Evolutionary conservation across 2,329 filamentous ascomycete species (phyloP).

Genomic region (Neoascochyta sp.): DNA sequence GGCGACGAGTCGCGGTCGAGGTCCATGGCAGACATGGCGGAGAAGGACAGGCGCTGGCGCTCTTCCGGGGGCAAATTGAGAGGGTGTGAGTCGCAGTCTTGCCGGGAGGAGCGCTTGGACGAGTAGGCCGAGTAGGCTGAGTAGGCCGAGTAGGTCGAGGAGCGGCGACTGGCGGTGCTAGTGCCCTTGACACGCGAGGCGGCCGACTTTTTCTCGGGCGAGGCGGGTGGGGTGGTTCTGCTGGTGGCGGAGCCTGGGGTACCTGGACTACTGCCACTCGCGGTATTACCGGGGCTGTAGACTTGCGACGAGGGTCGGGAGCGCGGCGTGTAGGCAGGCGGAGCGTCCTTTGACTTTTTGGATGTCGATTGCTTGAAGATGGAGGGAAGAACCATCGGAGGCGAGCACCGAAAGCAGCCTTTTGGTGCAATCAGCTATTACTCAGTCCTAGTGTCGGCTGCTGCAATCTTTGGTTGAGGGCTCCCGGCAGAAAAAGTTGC

Average conservation of each 20-base stretch:
- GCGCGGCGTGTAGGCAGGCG: too few relatives aligned
- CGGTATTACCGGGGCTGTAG: too few relatives aligned
- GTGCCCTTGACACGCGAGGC: slow-evolving; percentile 27
- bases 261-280: too few relatives aligned
- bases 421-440: slow-evolving; percentile 25
- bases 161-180: slow-evolving; percentile 23
- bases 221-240: slow-evolving; percentile 34
- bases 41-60: slow-evolving; percentile 70
- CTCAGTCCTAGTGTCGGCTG: slow-evolving; percentile 28
- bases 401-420: slow-evolving; percentile 20
- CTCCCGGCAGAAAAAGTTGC: slow-evolving; percentile 25
- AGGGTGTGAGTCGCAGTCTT: slow-evolving; percentile 75
- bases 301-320: too few relatives aligned
- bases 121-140: too few relatives aligned
- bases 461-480: slow-evolving; percentile 29
- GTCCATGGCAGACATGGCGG: slow-evolving; percentile 59
- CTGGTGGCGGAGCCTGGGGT: slow-evolving; percentile 10
- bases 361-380: slow-evolving; percentile 36
- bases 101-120: slow-evolving; percentile 38
- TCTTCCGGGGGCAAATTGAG: slow-evolving; percentile 88
- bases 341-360: slow-evolving; percentile 33
- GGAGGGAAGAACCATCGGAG: slow-evolving; percentile 38
- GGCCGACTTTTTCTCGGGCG: slow-evolving; percentile 37
- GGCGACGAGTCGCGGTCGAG: slow-evolving; percentile 10
- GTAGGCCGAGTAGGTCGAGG: slow-evolving; percentile 51